Base-by-base conservation (phyloP, 164 flowering plant species). In the Chimonanthus salicifolius region DNA sequence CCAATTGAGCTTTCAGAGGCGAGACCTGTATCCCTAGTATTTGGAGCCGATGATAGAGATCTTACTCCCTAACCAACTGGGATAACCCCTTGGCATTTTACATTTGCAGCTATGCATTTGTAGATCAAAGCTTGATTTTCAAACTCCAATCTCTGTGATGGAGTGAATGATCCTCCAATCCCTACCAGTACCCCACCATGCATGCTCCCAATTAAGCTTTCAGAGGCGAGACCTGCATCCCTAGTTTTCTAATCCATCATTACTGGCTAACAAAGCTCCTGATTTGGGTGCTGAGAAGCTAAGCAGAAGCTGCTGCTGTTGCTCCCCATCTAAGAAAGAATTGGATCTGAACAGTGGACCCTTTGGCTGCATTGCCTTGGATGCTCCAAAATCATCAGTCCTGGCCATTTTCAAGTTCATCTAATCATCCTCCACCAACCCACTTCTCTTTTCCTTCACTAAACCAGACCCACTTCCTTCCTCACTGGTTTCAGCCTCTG, bases 61-160 rank as follows among this genome's bases (percentile, higher is more conserved):
- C 58, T 51, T 9, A 8, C 58, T 51, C 13, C 58, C 58, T 7
- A 51, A 50, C 11, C 58, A 50, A 33, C 33, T 33, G 0, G 33
- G 33, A 33, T 33, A 33, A 33, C 33, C 33, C 33, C 33, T 33
- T 33, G 33, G 33, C 1, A 1, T 33, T 33, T 33, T 15, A 83
- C 82, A 78, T 89, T 88, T 67, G 96, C 87, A 77, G 80, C 86
- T 58, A 94, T 85, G 85, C 88, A 84, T 67, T 90, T 92, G 88
- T 84, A 90, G 85, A 94, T 94, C 89, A 90, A 80, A 47, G 94
- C 91, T 76, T 94, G 98, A 67, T 87, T 91, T 76, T 92, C 96
- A 0, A 94, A 84, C 86, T 94, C 97, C 87, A 87, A 78, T 96
- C 96, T 92, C 63, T 94, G 98, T 43, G 92, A 86, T 64, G 89